These are phyloP conservation scores for Glycyrrhiza uralensis DNA, from an alignment of 306 rosid genomes.

Conservation along the genomic window DNA sequence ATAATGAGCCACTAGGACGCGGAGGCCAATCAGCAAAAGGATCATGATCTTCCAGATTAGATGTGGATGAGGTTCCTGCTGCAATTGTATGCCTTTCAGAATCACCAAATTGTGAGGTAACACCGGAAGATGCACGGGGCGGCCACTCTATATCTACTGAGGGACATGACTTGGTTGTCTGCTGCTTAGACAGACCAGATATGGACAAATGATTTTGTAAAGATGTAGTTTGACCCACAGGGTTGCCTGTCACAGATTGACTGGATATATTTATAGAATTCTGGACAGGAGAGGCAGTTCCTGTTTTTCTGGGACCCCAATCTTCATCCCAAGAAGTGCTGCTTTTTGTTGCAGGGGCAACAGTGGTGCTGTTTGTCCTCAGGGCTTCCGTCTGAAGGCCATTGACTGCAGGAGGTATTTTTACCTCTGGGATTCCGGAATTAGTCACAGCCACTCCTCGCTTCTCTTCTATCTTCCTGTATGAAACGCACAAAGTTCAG, in stretches of 20 bases:
- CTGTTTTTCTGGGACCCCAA: slow-evolving; percentile 64
- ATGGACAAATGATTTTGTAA: slow-evolving; percentile 30
- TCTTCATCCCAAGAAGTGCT: slow-evolving; percentile 89
- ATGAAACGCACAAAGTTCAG: slow-evolving; percentile 9
- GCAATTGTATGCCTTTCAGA: slow-evolving; percentile 48
- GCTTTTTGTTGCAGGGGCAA: slow-evolving; percentile 45
- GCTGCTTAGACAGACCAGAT: slow-evolving; percentile 48
- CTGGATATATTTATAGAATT: slow-evolving; percentile 38
- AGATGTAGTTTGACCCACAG: slow-evolving; percentile 43
- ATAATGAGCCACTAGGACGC: slow-evolving; percentile 56
- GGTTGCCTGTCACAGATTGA: slow-evolving; percentile 34
- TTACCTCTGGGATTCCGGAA: slow-evolving; percentile 71
- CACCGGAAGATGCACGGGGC: slow-evolving; percentile 53
- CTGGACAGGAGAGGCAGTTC: slow-evolving; percentile 35
- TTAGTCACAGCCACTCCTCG: slow-evolving; percentile 83
- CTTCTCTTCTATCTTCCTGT: slow-evolving; percentile 93
- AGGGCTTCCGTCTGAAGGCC: slow-evolving; percentile 52
- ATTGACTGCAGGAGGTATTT: slow-evolving; percentile 46
- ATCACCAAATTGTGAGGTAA: slow-evolving; percentile 46
- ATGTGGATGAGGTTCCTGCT: slow-evolving; percentile 54
- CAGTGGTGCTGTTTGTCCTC: slow-evolving; percentile 37
- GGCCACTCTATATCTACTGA: slow-evolving; percentile 97
- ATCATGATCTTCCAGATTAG: slow-evolving; percentile 59
- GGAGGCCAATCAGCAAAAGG: slow-evolving; percentile 98
- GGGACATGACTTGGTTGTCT: slow-evolving; percentile 61